A percentile compares a stretch with the other conserved stretches of the same genome.
These are phyloP conservation scores for Akebia trifoliata DNA, from an alignment of 164 flowering plant genomes.

Conservation along the genomic window DNA sequence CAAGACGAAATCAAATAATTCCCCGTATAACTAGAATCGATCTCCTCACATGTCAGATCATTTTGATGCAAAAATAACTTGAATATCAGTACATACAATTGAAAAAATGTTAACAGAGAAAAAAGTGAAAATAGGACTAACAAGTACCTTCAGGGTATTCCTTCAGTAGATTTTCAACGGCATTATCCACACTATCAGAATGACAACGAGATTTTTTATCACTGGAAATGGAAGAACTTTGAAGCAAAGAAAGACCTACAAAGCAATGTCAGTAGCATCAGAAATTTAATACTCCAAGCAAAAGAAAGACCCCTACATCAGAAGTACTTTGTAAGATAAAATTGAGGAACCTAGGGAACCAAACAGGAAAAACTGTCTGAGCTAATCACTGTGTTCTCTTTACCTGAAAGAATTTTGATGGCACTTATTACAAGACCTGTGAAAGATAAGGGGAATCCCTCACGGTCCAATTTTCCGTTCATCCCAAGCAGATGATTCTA, in stretches of 20 bases:
- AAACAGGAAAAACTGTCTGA: not conserved
- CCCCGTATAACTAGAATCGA: not conserved
- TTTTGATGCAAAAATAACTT: not conserved
- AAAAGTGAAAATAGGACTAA: not conserved
- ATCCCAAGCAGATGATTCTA: conserved; percentile 82
- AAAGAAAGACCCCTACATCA: conserved; percentile 5
- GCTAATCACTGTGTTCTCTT: not conserved
- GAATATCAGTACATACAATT: not conserved
- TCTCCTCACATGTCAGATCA: not conserved
- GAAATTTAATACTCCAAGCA: too few species aligned
- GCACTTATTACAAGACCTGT: conserved; percentile 50
- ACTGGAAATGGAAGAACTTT: conserved; percentile 27
- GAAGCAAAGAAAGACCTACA: conserved; percentile 50
- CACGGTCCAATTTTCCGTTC: conserved; percentile 34
- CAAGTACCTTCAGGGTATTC: conserved; percentile 33
- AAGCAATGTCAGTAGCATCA: conserved; percentile 17
- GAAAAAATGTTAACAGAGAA: not conserved
- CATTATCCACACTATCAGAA: conserved; percentile 19
- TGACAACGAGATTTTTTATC: conserved; percentile 17
- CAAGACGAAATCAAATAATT: not conserved
- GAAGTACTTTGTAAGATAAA: conserved; percentile 3
- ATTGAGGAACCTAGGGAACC: not conserved
- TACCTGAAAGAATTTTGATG: conserved; percentile 88
- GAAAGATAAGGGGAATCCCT: conserved; percentile 42
- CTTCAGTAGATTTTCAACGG: conserved; percentile 24